Evolutionary conservation across 345 rosid genomes (phyloP).

Genomic region (Eucalyptus regnans): DNA sequence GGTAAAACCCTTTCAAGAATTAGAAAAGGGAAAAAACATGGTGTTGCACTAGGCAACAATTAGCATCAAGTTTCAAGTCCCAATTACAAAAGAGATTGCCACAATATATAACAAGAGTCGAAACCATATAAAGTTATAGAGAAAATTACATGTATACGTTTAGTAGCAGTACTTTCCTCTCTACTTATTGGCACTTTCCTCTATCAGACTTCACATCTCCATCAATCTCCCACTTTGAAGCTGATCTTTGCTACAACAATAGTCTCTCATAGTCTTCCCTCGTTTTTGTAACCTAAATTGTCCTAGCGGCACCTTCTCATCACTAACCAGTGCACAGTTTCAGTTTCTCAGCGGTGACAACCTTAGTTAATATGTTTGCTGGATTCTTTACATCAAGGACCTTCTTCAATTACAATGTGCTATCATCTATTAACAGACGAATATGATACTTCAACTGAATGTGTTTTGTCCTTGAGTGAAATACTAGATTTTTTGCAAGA

Average conservation of each 20-base stretch:
- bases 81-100: not conserved
- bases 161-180: not conserved
- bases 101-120: not conserved
- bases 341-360: not conserved
- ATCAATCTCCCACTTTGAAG: not conserved
- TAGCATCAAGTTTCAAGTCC: not conserved
- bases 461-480: not conserved
- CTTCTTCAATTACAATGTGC: not conserved
- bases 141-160: not conserved
- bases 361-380: not conserved
- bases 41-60: not conserved
- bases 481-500: not conserved
- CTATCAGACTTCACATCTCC: not conserved
- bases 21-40: not conserved
- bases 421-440: not conserved
- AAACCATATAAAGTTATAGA: not conserved
- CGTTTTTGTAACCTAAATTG: not conserved
- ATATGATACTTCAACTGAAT: not conserved
- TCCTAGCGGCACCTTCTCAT: not conserved
- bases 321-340: not conserved
- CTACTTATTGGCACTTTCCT: not conserved
- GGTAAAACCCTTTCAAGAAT: not conserved
- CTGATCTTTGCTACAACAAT: not conserved
- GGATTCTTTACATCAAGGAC: not conserved
- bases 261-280: not conserved